Evolutionary conservation across 2,329 filamentous ascomycete species (phyloP), one percentile per base, ranked within the genome.

Genomic region (Fusarium continuum): DNA sequence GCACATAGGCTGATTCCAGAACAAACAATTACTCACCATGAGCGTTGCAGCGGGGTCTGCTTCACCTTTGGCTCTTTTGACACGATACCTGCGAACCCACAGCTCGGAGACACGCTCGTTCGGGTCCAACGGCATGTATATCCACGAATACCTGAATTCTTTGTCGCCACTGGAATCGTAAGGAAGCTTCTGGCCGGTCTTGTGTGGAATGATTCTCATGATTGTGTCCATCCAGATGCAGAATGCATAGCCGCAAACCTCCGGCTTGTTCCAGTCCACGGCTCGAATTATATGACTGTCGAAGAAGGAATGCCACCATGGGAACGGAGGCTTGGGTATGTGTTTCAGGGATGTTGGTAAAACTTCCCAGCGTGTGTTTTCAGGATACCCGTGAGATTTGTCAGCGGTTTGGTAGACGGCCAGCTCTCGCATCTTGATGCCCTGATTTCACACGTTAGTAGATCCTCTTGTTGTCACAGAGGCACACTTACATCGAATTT

Each of bases 171-270:
- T n/a, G n/a, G n/a, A n/a, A n/a, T n/a, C n/a, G n/a, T n/a, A n/a
- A n/a, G 17, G 28, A 0, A 0, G 22, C 2, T 4, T 22, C n/a
- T 16, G 10, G 6, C 3, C 1, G 1, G 0, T 2, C 2, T 9
- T 14, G 22, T 41, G 5, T 0, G 35, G 2, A 17, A 49, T 8
- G 11, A 32, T 3, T 1, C 1, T 2, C 7, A 11, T 3, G 7
- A 49, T 14, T 0, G 2, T 8, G 2, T 4, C 4, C 8, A 0
- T 0, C 4, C 1, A 25, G 2, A 32, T 1, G 3, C 8, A 39
- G 5, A 49, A 41, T 0, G 35, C 40, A 6, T 49, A 49, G 0
- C 19, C 35, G n/a, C 6, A 28, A 31, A 3, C 11, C 2, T 1
- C n/a, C n/a, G 46, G n/a, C 3, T 41, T 31, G 2, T 49, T 49